Base-by-base conservation (phyloP, 2,329 filamentous ascomycete genomes). In the Exophiala xenobiotica region DNA sequence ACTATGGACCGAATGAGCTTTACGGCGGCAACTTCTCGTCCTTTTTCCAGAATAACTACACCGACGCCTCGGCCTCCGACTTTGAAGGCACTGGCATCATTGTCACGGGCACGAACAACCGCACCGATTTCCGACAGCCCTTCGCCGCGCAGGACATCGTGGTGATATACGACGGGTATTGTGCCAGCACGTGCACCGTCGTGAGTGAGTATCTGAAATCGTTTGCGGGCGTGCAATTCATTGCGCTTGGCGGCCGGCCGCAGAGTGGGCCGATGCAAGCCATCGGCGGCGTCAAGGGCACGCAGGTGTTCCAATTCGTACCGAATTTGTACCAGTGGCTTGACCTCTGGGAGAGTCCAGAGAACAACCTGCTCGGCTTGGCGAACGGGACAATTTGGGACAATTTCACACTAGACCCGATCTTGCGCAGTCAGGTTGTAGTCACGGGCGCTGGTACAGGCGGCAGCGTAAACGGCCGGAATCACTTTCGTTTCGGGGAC, bases 221-320 rank as follows among this genome's bases (percentile, higher is more conserved):
- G 20, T 72, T 79, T 53, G 78, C 70, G 18, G 75, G 77, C 18
- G 77, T 86, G 2, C 78, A 77, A 56, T 78, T 78, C 27, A 73
- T 86, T 39, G 74, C 74, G 1, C 70, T 83, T 19, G 84, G 85
- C 7, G 85, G 85, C 1, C 77, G 80, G 1, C 78, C 83, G 0
- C 67, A 69, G 8, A 61, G 71, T 0, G 70, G 68, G 3, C 75
- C 78, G 0, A 86, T 85, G 70, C 81, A 86, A 69, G 77, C 74
- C 3, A 73, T 85, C 14, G 82, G 83, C n/a, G 85, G 83, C n/a
- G 77, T 81, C 41, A 82, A 85, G 61, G 85, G 84, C 8, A 53
- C 60, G 4, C 52, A 63, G 20, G 44, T 51, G 20, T 58, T 56
- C 37, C 9, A 14, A 11, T 50, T 44, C 18, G 4, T 6, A 9